Evolutionary conservation across 2,329 filamentous ascomycete species (phyloP).

Genomic region (Trichoderma koningiopsis): DNA sequence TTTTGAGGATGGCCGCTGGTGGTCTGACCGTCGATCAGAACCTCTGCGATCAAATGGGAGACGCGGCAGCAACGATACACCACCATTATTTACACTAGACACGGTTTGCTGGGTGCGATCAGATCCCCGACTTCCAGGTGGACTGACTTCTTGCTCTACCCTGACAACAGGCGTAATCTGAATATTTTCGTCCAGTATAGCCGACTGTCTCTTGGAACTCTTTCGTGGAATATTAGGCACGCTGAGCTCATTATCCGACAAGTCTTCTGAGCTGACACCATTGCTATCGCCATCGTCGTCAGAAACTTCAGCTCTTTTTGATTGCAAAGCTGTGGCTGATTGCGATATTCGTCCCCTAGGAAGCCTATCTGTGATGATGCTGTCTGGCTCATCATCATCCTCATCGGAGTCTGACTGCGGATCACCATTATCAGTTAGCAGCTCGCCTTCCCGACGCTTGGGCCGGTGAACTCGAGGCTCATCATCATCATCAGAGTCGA

Average conservation of each 20-base stretch:
- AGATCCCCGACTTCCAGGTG: conserved; percentile 28
- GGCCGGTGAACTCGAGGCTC: conserved; percentile 35
- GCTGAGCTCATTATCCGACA: conserved; percentile 43
- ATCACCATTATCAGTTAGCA: conserved; percentile 51
- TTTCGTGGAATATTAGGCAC: conserved; percentile 68
- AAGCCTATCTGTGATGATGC: conserved; percentile 38
- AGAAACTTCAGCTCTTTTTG: not conserved
- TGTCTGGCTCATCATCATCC: conserved; percentile 47
- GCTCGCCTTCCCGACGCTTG: conserved; percentile 38
- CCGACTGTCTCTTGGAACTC: conserved; percentile 67
- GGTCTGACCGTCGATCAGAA: conserved; percentile 58
- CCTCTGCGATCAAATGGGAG: conserved; percentile 61
- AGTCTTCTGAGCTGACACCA: conserved; percentile 38
- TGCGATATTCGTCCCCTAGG: conserved; percentile 27
- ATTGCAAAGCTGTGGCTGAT: conserved; percentile 25
- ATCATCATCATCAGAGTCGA: conserved; percentile 66
- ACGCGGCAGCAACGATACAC: conserved; percentile 32
- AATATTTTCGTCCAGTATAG: conserved; percentile 34
- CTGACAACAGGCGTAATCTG: conserved; percentile 43
- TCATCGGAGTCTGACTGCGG: conserved; percentile 47
- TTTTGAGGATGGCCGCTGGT: conserved; percentile 52
- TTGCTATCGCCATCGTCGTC: not conserved
- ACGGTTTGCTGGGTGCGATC: conserved; percentile 6
- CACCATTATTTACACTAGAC: conserved; percentile 13
- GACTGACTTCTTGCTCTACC: conserved; percentile 30